Percentiles rank a stretch among this genome's conserved stretches.
Conservation (phyloP, 495 filamentous ascomycete genomes). For the Podospora pseudopauciseta region DNA sequence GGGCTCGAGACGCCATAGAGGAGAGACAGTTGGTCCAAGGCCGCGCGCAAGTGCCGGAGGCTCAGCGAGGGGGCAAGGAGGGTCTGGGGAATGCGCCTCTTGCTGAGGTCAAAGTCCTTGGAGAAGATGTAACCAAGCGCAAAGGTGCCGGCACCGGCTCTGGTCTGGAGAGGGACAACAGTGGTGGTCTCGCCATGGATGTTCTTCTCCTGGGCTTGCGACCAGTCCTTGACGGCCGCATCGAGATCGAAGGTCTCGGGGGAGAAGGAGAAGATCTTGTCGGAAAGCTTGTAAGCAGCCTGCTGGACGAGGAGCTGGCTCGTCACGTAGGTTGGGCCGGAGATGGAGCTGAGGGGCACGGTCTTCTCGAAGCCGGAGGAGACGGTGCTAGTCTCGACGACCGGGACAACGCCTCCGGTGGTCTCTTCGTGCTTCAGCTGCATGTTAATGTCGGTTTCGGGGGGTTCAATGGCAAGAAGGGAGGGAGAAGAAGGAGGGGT, state of each 20-base stretch:
- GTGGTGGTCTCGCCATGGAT: constrained; percentile 74
- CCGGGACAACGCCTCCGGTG: constrained; percentile 22
- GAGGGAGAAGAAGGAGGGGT: constrained; percentile 5
- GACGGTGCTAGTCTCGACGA: constrained; percentile 7
- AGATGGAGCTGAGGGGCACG: constrained; percentile 62
- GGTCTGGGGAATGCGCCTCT: constrained; percentile 85
- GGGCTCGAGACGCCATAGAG: constrained; percentile 88
- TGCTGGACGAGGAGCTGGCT: constrained; percentile 92
- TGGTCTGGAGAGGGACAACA: constrained; percentile 77
- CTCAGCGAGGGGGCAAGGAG: constrained; percentile 81
- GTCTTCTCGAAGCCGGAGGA: constrained; percentile 36
- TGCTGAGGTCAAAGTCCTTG: constrained; percentile 86
- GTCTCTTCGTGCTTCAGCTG: constrained; percentile 27
- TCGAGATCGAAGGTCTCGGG: constrained; percentile 90
- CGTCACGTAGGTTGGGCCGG: constrained; percentile 85
- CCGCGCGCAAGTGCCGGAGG: constrained; percentile 72
- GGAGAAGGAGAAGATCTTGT: constrained; percentile 96
- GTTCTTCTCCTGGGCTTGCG: constrained; percentile 61
- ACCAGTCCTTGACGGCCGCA: constrained; percentile 73
- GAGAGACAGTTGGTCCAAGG: constrained; percentile 83
- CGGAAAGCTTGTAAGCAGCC: constrained; percentile 86
- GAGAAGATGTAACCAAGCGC: constrained; percentile 97
- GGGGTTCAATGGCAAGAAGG: constrained; percentile 14
- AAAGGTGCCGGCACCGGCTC: constrained; percentile 85
- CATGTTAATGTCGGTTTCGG: constrained; percentile 18